Evolutionary conservation across 768 basidiomycete genomes (phyloP).

Genomic region (Plicaturopsis crispa): DNA sequence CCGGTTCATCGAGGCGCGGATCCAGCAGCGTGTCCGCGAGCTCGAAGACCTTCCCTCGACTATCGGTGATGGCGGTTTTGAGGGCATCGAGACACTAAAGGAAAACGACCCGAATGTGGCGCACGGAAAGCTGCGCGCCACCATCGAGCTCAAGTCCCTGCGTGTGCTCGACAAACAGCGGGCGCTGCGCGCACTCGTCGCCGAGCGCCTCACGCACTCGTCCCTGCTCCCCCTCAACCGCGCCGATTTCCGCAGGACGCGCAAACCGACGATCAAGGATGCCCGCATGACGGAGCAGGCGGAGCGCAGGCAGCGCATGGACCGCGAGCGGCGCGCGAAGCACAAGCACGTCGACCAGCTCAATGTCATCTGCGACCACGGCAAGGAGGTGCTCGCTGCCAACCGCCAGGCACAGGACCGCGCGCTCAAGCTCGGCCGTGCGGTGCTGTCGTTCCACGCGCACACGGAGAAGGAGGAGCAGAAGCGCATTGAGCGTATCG

Average conservation of each 20-base stretch:
- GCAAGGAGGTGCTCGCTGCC: constrained; percentile 60
- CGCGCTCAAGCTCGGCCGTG: constrained; percentile 54
- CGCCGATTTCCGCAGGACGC: constrained; percentile 78
- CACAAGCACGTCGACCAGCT: constrained; percentile 96
- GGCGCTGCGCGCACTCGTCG: constrained; percentile 75
- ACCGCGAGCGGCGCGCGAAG: constrained; percentile 91
- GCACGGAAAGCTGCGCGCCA: constrained; percentile 78
- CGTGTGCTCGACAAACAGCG: constrained; percentile 88
- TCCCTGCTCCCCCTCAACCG: constrained; percentile 88
- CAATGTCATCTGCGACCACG: constrained; percentile 77
- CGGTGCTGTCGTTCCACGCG: constrained; percentile 77
- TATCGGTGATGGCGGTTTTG: constrained; percentile 70
- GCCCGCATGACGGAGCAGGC: constrained; percentile 83
- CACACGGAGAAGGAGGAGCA: constrained; percentile 97
- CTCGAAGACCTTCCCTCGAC: constrained; percentile 75
- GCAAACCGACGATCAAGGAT: constrained; percentile 84
- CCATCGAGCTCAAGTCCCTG: constrained; percentile 91
- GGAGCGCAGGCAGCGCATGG: constrained; percentile 86
- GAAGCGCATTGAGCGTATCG: constrained; percentile 90
- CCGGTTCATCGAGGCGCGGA: constrained; percentile 81
- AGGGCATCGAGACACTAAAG: constrained; percentile 20
- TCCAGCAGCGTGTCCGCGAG: constrained; percentile 84
- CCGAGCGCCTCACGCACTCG: constrained; percentile 82
- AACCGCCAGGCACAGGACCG: constrained; percentile 64
- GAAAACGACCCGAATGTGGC: constrained; percentile 36